Base-by-base conservation (phyloP, 768 basidiomycete genomes). In the Rickenella mellea region DNA sequence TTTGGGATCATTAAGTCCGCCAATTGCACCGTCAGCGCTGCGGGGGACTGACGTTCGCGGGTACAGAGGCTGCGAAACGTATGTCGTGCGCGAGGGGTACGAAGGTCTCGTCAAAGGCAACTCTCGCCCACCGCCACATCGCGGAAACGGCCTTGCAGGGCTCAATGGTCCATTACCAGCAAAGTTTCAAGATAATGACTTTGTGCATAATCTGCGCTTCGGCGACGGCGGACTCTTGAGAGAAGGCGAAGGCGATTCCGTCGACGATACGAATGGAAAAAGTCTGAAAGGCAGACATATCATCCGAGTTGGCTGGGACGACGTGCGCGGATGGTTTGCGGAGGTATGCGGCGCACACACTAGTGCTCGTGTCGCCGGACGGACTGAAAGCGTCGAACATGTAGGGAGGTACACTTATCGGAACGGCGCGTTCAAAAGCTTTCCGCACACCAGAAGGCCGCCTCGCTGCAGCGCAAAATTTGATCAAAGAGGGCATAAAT, bases 51-150 rank as follows among this genome's bases (percentile, higher is more conserved):
- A 17, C 17, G 17, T 6, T 36, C 24, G 33, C 9, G 15, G 2
- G 33, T 41, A 6, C 54, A 94, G 96, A 65, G 93, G 91, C 27
- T 98, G 92, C 61, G 89, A 98, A 60, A 83, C 87, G 11, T 99
- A 81, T 73, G 80, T 98, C 48, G 88, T 99, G 45, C 86, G 96
- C 27, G 96, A 99, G 65, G 96, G 96, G 28, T 99, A 97, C 68
- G 93, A 98, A 59, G 96, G 96, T 19, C 81, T 98, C 46, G 93
- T 99, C 9, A 77, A 84, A 44, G 96, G 96, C n/a, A 98, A 93
- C 61, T 57, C 66, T 3, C 67, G 71, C 21, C 55, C 53, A 47
- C 59, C 27, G 33, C 35, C 15, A 43, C 12, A 33, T 33, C 22
- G 24, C 22, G 31, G 27, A 32, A 24, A 2, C 24, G n/a, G n/a